Conservation (phyloP, 257 asterid species). For the Salvia hispanica region DNA sequence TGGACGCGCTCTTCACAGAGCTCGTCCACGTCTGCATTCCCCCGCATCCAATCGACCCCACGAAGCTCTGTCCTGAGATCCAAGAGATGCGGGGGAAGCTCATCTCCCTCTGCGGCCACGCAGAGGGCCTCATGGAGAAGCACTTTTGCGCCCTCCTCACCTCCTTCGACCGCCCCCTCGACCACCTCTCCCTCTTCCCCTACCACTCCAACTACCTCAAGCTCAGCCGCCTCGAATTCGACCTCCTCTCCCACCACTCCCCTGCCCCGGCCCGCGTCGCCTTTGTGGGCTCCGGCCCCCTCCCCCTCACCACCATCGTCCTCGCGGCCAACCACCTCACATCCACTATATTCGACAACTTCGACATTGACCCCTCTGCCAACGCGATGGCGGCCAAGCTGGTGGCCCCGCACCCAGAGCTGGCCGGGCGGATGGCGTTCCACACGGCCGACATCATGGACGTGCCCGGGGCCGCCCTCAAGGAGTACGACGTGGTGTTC, state of each 20-base stretch:
- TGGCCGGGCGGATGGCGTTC: conserved; percentile 62
- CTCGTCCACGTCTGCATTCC: conserved; percentile 83
- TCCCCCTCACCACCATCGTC: conserved; percentile 88
- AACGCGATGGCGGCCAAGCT: conserved; percentile 62
- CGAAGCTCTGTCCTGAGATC: conserved; percentile 57
- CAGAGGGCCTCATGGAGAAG: conserved; percentile 72
- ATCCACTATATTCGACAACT: conserved; percentile 63
- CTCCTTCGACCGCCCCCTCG: conserved; percentile 53
- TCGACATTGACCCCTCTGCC: conserved; percentile 65
- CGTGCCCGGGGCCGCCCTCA: conserved; percentile 43
- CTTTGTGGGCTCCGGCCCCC: conserved; percentile 86
- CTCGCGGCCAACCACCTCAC: conserved; percentile 64
- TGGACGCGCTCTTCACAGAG: conserved; percentile 63
- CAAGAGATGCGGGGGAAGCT: conserved; percentile 65
- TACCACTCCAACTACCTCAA: conserved; percentile 75
- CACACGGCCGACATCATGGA: conserved; percentile 60
- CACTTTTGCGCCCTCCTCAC: conserved; percentile 64
- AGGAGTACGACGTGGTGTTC: conserved; percentile 74
- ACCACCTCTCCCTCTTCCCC: conserved; percentile 64
- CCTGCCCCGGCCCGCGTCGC: conserved; percentile 49
- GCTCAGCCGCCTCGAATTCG: conserved; percentile 64
- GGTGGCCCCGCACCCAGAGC: conserved; percentile 49
- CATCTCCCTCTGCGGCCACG: conserved; percentile 65
- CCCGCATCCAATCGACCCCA: conserved; percentile 73
- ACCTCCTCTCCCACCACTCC: conserved; percentile 50